phyloP scores from a whole-genome alignment of 2,329 filamentous ascomycete genomes.

The Raffaelea deltoideospora region DNA sequence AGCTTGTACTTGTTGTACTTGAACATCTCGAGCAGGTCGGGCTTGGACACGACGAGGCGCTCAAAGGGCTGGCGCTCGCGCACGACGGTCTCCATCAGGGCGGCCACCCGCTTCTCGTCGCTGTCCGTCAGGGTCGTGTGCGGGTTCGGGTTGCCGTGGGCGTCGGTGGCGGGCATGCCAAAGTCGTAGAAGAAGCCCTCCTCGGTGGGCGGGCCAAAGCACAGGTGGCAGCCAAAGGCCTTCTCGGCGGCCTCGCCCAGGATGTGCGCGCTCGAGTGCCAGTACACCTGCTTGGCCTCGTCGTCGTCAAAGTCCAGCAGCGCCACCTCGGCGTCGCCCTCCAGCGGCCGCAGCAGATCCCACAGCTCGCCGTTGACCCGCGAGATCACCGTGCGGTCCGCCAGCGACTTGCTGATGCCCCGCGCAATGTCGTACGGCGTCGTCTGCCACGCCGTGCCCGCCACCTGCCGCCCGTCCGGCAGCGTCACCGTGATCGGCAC shows the following conservation, averaged over 20 bases:
- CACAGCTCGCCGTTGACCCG: conserved; percentile 73
- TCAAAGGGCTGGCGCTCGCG: conserved; percentile 97
- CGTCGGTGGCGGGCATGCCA: conserved; percentile 54
- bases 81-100: conserved; percentile 65
- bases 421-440: conserved; percentile 67
- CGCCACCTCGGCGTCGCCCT: conserved; percentile 73
- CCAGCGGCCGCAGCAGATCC: conserved; percentile 84
- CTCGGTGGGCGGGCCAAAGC: conserved; percentile 82
- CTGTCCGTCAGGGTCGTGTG: conserved; percentile 47
- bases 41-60: conserved; percentile 75
- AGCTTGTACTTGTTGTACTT: conserved; percentile 97
- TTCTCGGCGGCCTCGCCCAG: conserved; percentile 90
- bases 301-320: conserved; percentile 63
- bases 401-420: conserved; percentile 69
- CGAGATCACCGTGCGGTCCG: conserved; percentile 76
- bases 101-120: conserved; percentile 78
- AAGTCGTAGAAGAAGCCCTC: conserved; percentile 98
- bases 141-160: conserved; percentile 11
- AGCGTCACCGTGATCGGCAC: conserved; percentile 62
- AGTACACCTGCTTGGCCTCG: conserved; percentile 85
- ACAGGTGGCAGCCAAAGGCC: conserved; percentile 80
- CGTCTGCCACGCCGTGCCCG: conserved; percentile 80
- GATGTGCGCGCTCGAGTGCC: conserved; percentile 91
- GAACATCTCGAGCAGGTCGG: conserved; percentile 90
- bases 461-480: conserved; percentile 52